Base-by-base conservation (phyloP, 1,284 basidiomycete genomes). In the Rhizoctonia solani region DNA sequence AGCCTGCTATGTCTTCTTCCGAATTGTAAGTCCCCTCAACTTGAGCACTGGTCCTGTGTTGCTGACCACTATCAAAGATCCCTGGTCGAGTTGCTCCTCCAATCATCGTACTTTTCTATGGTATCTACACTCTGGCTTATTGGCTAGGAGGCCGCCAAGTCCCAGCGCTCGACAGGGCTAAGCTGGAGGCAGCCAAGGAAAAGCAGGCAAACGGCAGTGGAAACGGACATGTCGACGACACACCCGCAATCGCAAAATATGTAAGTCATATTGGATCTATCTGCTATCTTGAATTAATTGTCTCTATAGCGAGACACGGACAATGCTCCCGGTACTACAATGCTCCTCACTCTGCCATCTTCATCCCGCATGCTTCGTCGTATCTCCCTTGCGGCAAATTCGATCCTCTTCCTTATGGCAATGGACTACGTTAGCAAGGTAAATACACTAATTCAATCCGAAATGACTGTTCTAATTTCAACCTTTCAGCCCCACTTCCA, bases 401-500 rank as follows among this genome's bases (percentile, higher is more conserved):
- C 79, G 0, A 56, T 83, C 25, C 77, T 88, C 3, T 73, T 85
- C 14, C 71, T 81, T n/a, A 79, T 81, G 34, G 78, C 78, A 23
- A 72, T 79, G 39, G 87, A 89, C 69, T 81, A 87, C 69, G 75
- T 81, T 32, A 61, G 39, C 29, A 49, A 61, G 58, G 58, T 61
- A 21, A 49, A 21, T 44, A 21, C 41, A 21, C 41, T 4, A 11
- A 50, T 32, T 25, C n/a, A 3, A 21, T 9, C 3, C 27, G 21
- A 13, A 27, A 3, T 41, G 13, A 16, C 14, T 4, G 37, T 11
- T 46, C 19, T 30, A 49, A 37, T 50, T 39, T n/a, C n/a, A n/a
- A 21, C 11, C 23, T 68, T 79, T 8, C 78, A 81, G 6, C 85
- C 87, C 9, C 79, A 82, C 71, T 73, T 85, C 66, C 83, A 87